Base-by-base conservation (phyloP, 2,329 filamentous ascomycete species). In the Fusarium sp. region DNA sequence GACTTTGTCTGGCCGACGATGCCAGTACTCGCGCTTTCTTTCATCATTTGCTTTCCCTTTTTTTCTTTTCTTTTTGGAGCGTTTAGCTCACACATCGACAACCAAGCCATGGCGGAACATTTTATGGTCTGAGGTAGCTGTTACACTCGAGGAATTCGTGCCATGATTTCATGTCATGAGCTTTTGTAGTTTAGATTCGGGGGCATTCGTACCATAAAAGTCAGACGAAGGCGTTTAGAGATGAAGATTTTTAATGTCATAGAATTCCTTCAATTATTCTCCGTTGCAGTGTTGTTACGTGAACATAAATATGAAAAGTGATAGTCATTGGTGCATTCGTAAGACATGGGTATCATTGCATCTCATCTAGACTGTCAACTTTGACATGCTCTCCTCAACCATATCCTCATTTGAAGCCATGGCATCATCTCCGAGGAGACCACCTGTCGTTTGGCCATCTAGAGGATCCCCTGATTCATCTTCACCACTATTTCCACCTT, bases 141-240 rank as follows among this genome's bases (percentile, higher is more conserved):
- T 74, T 79, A 75, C 69, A 74, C 69, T 74, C 72, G 74, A 75
- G 70, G 72, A 74, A 70, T 72, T 75, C 71, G 70, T 68, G 61
- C 70, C 66, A 68, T 68, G 71, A 71, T 71, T 70, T 70, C 60
- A 76, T 78, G 75, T 80, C 72, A 77, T 72, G 70, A 71, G 71
- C 73, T 74, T 77, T 80, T 82, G 80, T 82, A 81, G 78, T 76
- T 76, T 81, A 81, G 75, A 76, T 79, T 74, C 69, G 72, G 72
- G 66, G 73, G 69, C 58, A 70, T 53, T 68, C 60, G 62, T 73
- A 71, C 64, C 65, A 68, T 54, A 74, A 66, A 57, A 66, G 57
- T 66, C 54, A 67, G 56, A 72, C 66, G 63, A 68, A 53, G 70
- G 63, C 56, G 57, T 66, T 66, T 68, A 59, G 60, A 57, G 53